Base-by-base conservation (phyloP, 2,329 filamentous ascomycete species). In the Neurospora sp. region DNA sequence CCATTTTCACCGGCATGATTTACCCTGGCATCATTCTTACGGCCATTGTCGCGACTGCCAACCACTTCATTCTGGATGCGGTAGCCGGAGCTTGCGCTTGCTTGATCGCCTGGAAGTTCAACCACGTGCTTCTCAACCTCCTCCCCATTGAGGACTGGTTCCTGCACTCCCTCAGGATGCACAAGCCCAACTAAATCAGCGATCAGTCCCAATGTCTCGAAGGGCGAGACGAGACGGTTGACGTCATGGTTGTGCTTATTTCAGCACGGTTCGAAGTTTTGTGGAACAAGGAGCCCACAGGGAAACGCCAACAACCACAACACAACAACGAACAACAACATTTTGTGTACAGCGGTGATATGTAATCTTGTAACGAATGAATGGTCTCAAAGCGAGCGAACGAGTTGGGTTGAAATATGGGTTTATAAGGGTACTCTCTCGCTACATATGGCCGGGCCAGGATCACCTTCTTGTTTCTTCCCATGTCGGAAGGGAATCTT, bases 11-110 rank as follows among this genome's bases (percentile, higher is more conserved):
- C 19, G 90, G 90, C 58, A 82, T 90, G 75, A 78, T 85, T 3
- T 93, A 93, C 75, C 90, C 91, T 0, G 77, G 85, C 6, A 81
- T 86, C 36, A 92, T 93, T 72, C 79, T 92, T 5, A 82, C 86
- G 9, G 90, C 89, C 36, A 92, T 92, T 73, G 83, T 92, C 33
- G 87, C 90, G 3, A 92, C 90, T 0, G 90, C 90, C 66, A 92
- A 92, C 77, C 90, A 92, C 78, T 90, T 91, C 77, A 84, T 92
- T 67, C 84, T 92, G 7, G 90, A 92, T 76, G 90, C 90, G 0
- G 85, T 91, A 1, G 90, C 89, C 0, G 90, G 90, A 15, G 87
- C 89, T 6, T 76, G 86, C 39, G 89, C 92, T 3, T 92, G 90
- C 74, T 82, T 81, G 3, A 73, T 91, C 5, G 89, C 89, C 0